Conservation (phyloP, 106 monocot genomes). For the Dactylorhiza incarnata region DNA sequence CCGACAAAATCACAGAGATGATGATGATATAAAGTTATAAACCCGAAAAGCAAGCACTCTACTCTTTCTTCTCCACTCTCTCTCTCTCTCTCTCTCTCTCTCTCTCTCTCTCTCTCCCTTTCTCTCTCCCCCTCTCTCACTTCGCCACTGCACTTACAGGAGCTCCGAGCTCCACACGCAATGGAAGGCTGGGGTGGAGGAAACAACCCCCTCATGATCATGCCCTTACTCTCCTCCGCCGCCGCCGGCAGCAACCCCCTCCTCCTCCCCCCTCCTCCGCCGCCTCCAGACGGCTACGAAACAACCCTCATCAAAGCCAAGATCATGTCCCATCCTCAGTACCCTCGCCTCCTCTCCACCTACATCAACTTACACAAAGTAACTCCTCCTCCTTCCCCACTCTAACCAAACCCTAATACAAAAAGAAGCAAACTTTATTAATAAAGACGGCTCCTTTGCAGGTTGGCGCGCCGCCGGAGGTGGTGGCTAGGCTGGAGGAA, state of each 20-base stretch:
- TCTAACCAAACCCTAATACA: conserved; percentile 11
- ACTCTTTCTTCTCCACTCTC: not conserved
- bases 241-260: conserved; percentile 10
- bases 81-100: not conserved
- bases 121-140: not conserved
- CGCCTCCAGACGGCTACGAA: conserved; percentile 6
- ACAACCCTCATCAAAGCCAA: conserved; percentile 38
- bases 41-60: not conserved
- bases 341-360: conserved; percentile 59
- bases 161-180: not conserved
- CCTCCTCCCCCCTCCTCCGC: not conserved
- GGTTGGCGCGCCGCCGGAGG: conserved; percentile 68
- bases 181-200: conserved; percentile 4
- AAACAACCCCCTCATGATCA: conserved; percentile 34
- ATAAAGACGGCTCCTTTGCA: conserved; percentile 9
- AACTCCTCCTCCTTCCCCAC: not conserved
- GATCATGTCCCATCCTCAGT: conserved; percentile 76
- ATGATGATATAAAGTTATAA: conserved; percentile 10
- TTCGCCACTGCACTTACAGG: too few species aligned
- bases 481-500: conserved; percentile 63
- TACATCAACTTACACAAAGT: conserved; percentile 75
- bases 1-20: conserved; percentile 3
- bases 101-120: not conserved
- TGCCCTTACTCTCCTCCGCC: conserved; percentile 33
- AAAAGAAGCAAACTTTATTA: not conserved